Base-by-base conservation (phyloP, 768 basidiomycete species). In the Lyophyllum decastes region DNA sequence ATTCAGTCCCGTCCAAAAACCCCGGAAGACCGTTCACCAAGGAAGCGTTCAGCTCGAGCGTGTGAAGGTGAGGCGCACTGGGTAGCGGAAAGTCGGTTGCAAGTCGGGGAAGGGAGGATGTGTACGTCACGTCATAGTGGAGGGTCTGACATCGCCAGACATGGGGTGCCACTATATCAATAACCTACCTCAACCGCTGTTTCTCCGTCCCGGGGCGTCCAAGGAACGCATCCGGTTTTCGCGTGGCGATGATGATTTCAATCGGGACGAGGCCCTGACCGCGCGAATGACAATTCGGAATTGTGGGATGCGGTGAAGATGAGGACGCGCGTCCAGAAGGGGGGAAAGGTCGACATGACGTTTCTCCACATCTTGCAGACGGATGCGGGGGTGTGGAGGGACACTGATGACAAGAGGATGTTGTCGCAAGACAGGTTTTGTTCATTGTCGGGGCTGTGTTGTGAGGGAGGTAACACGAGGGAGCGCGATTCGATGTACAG, bases 21-120 rank as follows among this genome's bases (percentile, higher is more conserved):
- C 19, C 21, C 14, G n/a, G 27, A 19, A n/a, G 26, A 46, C 22
- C 54, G 17, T 25, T 41, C n/a, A 6, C n/a, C 43, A 38, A 6
- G 25, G 19, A n/a, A n/a, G 26, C 46, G 4, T 43, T 25, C 25
- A 55, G 33, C 16, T 19, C 27, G 2, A 55, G 47, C 12, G 22
- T 49, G 12, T 14, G 34, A 22, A 56, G 44, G 12, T 26, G 7
- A 8, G 52, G 49, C 1, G 49, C 19, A n/a, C n/a, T n/a, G 24
- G 21, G 22, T 44, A 40, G 33, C 22, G 4, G 22, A 11, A 57
- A 44, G 41, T 57, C 49, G 49, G 49, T 27, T n/a, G 49, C 35
- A 27, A 57, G 47, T 17, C 21, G 30, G 21, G 55, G 47, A 22
- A 51, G 49, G 9, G 49, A 56, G 16, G 47, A 50, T n/a, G 46